These are phyloP conservation scores for Aspergillus alliaceus DNA, from an alignment of 2,329 filamentous ascomycete genomes.

Conservation along the genomic window DNA sequence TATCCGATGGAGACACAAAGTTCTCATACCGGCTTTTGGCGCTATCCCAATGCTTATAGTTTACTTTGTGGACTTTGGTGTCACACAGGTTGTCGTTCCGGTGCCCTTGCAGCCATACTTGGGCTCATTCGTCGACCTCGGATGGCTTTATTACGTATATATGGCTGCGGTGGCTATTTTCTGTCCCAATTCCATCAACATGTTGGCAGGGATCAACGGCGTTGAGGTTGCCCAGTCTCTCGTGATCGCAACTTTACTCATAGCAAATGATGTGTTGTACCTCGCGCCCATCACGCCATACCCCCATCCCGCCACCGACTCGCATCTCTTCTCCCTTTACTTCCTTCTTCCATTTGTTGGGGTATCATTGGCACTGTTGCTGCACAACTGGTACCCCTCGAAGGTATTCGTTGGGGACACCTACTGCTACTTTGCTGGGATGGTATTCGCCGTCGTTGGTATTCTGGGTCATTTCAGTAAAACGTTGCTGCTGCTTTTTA, in stretches of 20 bases:
- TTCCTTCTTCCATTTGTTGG: constrained; percentile 91
- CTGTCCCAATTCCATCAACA: constrained; percentile 98
- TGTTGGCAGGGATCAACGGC: constrained; percentile 98
- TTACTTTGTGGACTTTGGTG: constrained; percentile 98
- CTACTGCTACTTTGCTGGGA: constrained; percentile 98
- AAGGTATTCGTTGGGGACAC: constrained; percentile 97
- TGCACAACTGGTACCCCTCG: constrained; percentile 94
- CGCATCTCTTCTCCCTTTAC: constrained; percentile 93
- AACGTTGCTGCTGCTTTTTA: constrained; percentile 83
- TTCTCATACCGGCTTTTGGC: constrained; percentile 93
- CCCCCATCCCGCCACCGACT: constrained; percentile 91
- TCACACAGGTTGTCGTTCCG: constrained; percentile 92
- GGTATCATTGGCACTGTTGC: constrained; percentile 80
- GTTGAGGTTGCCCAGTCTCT: constrained; percentile 95
- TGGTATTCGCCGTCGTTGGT: constrained; percentile 96
- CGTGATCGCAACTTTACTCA: constrained; percentile 80
- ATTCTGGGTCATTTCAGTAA: constrained; percentile 98
- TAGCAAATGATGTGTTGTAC: constrained; percentile 86
- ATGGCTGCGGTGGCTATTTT: constrained; percentile 98
- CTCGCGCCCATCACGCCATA: constrained; percentile 72
- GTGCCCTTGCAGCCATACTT: constrained; percentile 80
- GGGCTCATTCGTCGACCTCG: constrained; percentile 80
- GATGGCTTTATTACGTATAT: constrained; percentile 85
- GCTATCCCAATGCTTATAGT: constrained; percentile 91
- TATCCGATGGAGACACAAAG: constrained; percentile 98